Evolutionary conservation across 2,329 filamentous ascomycete species (phyloP), one percentile per base, ranked within the genome.

Genomic region (Sclerotinia trifoliorum): DNA sequence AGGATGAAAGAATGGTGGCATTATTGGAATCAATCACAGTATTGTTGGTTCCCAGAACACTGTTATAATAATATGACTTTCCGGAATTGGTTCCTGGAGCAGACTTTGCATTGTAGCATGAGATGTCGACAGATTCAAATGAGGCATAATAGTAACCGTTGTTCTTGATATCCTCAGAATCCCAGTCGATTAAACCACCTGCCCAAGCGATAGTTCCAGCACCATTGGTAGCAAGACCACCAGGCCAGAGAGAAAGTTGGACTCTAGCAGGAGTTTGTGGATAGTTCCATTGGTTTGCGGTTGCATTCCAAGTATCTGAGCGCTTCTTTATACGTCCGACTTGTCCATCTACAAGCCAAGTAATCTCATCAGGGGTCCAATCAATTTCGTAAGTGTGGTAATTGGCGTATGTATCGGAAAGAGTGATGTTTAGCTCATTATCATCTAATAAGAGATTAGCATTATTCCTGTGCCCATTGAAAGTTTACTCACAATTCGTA

Each of bases 241-340:
- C 95, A 52, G 95, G 95, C 95, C 95, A 99, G 76, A 99, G 88
- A 21, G 95, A 98, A 63, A 99, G 85, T 83, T 97, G 93, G 65
- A 99, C 86, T 74, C 94, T 92, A 21, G 94, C 82, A 5, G 95
- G 95, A 0, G 94, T 96, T 81, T 98, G 95, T 8, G 95, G 95
- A 83, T 86, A 99, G 75, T 90, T 83, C 85, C 89, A 99, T 79
- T 89, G 88, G 80, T 94, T 90, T 68, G 88, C 81, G 8, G 92
- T 96, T 17, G 83, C 81, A 81, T 99, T 97, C 88, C 90, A 98
- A 17, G 95, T 98, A 49, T 93, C 87, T 21, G 85, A 83, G 77
- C 90, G 89, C 78, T 93, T 84, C 78, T 93, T 83, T 32, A 86
- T 90, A 70, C 95, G 92, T 72, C 90, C 86, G 39, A 89, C 84